phyloP scores from a whole-genome alignment of 768 basidiomycete genomes.

The Termitomyces sp. region DNA sequence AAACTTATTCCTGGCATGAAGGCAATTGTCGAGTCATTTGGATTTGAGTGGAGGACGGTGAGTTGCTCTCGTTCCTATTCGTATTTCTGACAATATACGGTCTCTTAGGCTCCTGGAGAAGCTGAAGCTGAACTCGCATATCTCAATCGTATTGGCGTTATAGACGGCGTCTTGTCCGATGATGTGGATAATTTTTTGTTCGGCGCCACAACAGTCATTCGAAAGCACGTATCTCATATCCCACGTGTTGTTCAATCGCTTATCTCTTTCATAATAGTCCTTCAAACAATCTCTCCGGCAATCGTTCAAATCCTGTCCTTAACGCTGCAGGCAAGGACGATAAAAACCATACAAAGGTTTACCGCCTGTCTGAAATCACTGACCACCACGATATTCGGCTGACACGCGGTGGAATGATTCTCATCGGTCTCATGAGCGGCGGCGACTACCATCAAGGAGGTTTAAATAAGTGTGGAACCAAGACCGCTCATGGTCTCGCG shows the following conservation, averaged over 20 bases:
- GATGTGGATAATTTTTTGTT: conserved; percentile 94
- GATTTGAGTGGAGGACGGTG: conserved; percentile 72
- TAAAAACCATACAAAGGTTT: conserved; percentile 60
- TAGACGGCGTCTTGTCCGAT: conserved; percentile 88
- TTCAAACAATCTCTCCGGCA: conserved; percentile 69
- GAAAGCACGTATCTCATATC: conserved; percentile 57
- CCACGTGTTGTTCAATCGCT: background rate
- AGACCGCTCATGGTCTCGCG: conserved; percentile 73
- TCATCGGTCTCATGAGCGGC: conserved; percentile 82
- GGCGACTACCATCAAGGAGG: conserved; percentile 85
- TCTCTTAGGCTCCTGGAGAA: conserved; percentile 79
- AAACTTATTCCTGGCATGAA: conserved; percentile 76
- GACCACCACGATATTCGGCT: conserved; percentile 34
- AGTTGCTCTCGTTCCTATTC: conserved; percentile 18
- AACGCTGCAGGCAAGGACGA: conserved; percentile 69
- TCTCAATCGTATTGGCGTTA: conserved; percentile 72
- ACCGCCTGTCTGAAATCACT: conserved; percentile 34
- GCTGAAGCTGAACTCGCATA: conserved; percentile 93
- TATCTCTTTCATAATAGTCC: conserved; percentile 36
- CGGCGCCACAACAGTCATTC: conserved; percentile 75
- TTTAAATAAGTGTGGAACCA: conserved; percentile 59
- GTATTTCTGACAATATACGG: conserved; percentile 21
- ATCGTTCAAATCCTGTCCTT: conserved; percentile 55
- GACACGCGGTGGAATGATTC: conserved; percentile 72
- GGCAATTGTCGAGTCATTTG: conserved; percentile 72